Percentiles rank a stretch among this genome's conserved stretches.
These are phyloP conservation scores for Basipetospora chlamydospora DNA, from an alignment of 2,329 filamentous ascomycete species.

Conservation along the genomic window DNA sequence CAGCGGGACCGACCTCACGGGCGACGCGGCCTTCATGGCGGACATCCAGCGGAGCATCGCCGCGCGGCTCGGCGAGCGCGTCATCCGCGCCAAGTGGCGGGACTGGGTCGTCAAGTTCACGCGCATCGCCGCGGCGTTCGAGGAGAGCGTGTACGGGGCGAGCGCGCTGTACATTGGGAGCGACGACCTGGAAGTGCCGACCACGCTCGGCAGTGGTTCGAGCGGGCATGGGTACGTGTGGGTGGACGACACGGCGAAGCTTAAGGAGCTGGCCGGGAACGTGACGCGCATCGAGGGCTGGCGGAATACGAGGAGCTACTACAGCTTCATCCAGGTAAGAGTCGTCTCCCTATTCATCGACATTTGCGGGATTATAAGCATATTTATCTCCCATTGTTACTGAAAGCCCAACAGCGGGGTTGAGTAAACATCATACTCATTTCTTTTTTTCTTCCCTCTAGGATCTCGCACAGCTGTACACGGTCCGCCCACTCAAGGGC, in stretches of 20 bases:
- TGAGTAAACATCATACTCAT: no score
- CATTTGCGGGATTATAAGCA: no score
- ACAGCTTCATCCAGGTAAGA: conserved; percentile 75
- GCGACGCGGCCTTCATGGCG: conserved; percentile 79
- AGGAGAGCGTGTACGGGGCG: conserved; percentile 88
- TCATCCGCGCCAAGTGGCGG: conserved; percentile 82
- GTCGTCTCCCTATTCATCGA: neutral
- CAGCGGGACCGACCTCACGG: conserved; percentile 53
- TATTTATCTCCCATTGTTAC: no score
- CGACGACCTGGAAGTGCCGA: conserved; percentile 49
- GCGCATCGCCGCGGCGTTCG: conserved; percentile 81
- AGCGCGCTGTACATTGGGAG: conserved; percentile 77
- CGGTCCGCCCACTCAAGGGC: conserved; percentile 54
- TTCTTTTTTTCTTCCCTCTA: conserved; percentile 19
- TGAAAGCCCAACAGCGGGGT: no score
- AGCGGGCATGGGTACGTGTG: conserved; percentile 91
- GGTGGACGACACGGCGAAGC: conserved; percentile 66
- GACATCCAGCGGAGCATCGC: conserved; percentile 72
- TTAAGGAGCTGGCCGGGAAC: conserved; percentile 79
- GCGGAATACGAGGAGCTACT: conserved; percentile 90
- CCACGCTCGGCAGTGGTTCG: conserved; percentile 37
- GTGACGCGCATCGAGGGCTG: conserved; percentile 91
- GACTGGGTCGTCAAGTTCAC: conserved; percentile 93
- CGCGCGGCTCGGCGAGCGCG: conserved; percentile 75
- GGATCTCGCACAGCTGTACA: conserved; percentile 52